Conservation (phyloP, 805 yeast genomes). For the Vanderwaltozyma yarrowii region DNA sequence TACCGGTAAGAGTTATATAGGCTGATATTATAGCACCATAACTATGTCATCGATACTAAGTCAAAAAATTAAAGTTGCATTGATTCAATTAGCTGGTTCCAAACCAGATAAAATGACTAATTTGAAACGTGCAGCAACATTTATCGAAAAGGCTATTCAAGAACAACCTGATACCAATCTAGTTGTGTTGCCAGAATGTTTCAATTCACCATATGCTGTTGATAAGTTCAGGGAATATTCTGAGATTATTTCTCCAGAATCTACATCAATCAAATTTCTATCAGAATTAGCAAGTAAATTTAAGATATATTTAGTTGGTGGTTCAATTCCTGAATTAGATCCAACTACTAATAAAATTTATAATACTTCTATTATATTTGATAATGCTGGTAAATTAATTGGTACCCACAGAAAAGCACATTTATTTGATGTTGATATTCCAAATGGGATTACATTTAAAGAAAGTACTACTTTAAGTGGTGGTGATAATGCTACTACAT, state of each 20-base stretch:
- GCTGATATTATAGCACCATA: no score
- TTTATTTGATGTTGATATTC: conserved; percentile 85
- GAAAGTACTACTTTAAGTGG: conserved; percentile 69
- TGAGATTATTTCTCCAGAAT: conserved; percentile 70
- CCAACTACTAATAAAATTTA: conserved; percentile 46
- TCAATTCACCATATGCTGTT: conserved; percentile 91
- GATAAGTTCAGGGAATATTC: conserved; percentile 80
- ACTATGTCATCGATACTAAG: conserved; percentile 4
- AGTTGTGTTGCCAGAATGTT: conserved; percentile 88
- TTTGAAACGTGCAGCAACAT: conserved; percentile 53
- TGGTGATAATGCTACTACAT: conserved; percentile 72
- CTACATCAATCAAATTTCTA: conserved; percentile 45
- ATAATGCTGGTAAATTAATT: conserved; percentile 61
- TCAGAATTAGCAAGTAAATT: conserved; percentile 56
- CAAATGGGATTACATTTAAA: conserved; percentile 79
- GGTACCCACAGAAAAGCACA: conserved; percentile 90
- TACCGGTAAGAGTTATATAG: no score
- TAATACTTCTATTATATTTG: conserved; percentile 68
- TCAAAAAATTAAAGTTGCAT: conserved; percentile 64
- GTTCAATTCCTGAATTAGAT: conserved; percentile 78
- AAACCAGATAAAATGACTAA: conserved; percentile 65
- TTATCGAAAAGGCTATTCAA: conserved; percentile 51
- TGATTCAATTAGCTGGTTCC: conserved; percentile 73
- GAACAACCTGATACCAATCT: conserved; percentile 56
- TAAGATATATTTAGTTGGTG: conserved; percentile 67